These are phyloP conservation scores for Aspergillus incahuasiensis DNA, from an alignment of 495 filamentous ascomycete species.

Conservation along the genomic window DNA sequence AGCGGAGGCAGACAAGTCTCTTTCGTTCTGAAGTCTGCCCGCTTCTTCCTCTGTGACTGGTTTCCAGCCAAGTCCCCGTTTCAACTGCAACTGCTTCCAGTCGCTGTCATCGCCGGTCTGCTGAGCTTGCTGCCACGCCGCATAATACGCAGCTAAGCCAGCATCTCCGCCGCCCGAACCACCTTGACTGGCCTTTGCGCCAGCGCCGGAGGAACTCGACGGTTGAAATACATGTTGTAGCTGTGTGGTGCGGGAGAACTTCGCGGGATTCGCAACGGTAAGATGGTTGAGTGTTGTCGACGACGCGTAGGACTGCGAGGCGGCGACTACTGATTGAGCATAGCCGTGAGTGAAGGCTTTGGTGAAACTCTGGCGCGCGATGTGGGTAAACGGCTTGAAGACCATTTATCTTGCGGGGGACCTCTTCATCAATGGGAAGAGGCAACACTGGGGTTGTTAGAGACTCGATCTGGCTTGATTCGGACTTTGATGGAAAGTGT, in stretches of 20 bases:
- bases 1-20: constrained; percentile 16
- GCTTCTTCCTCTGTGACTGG: constrained; percentile 50
- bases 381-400: constrained; percentile 75
- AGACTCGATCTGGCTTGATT: neutral
- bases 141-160: constrained; percentile 80
- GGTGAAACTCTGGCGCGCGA: constrained; percentile 93
- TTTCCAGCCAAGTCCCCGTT: constrained; percentile 82
- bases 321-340: constrained; percentile 94
- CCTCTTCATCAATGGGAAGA: constrained; percentile 51
- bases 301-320: constrained; percentile 83
- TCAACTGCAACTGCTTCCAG: constrained; percentile 88
- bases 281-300: constrained; percentile 55
- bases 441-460: constrained; percentile 33
- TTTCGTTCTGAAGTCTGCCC: constrained; percentile 40
- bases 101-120: constrained; percentile 67
- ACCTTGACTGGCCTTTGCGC: constrained; percentile 43
- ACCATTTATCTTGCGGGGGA: constrained; percentile 68
- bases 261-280: constrained; percentile 42
- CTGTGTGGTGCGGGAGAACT: constrained; percentile 61
- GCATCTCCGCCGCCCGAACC: constrained; percentile 44
- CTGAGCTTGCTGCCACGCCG: constrained; percentile 77
- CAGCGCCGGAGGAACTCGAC: constrained; percentile 41
- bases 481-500: constrained; percentile 12
- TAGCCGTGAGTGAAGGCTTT: constrained; percentile 97
- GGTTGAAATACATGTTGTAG: constrained; percentile 73